Evolutionary conservation across 129 eudicot species (phyloP), one percentile per base, ranked within the genome.

Genomic region (Rutidosis leptorrhynchoides): DNA sequence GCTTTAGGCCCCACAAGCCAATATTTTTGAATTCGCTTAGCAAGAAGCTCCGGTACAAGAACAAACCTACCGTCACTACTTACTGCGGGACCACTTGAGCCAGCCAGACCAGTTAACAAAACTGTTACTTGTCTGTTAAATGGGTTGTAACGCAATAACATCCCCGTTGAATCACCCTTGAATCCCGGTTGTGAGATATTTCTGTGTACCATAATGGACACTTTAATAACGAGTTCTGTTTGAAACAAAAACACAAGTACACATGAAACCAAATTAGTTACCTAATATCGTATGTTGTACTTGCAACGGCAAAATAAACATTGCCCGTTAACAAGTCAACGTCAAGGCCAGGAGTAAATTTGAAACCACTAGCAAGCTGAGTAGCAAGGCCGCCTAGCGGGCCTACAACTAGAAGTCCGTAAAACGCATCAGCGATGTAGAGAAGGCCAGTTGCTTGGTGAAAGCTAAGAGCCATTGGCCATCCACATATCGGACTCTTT

Each of bases 401-500:
- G 66, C 67, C 77, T 4, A 77, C 72, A 33, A 45, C 67, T 30
- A 70, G 54, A 65, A 77, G 76, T 10, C 81, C 81, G 7, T 63
- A 30, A 64, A 20, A 70, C 2, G 63, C 77, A 19, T 77, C 81
- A 0, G 35, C 55, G 17, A 74, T 69, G 60, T 62, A 64, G 33
- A 68, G 72, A 56, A 30, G 48, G 2, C 67, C 62, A 0, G 42
- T 77, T 67, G 9, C 24, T 2, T 32, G 68, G n/a, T 78, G 64
- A 60, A 74, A 77, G 26, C 78, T 67, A 30, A 82, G 68, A 0
- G 80, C 83, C 14, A 82, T 1, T 3, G 83, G 80, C 46, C 80
- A 42, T 54, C 80, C 83, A 1, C 83, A 74, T 58, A 52, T 74
- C n/a, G 68, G 58, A n/a, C 71, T 77, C 51, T 37, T 35, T 20